Evolutionary conservation across 306 rosid species (phyloP).

Genomic region (Prunus mongolica): DNA sequence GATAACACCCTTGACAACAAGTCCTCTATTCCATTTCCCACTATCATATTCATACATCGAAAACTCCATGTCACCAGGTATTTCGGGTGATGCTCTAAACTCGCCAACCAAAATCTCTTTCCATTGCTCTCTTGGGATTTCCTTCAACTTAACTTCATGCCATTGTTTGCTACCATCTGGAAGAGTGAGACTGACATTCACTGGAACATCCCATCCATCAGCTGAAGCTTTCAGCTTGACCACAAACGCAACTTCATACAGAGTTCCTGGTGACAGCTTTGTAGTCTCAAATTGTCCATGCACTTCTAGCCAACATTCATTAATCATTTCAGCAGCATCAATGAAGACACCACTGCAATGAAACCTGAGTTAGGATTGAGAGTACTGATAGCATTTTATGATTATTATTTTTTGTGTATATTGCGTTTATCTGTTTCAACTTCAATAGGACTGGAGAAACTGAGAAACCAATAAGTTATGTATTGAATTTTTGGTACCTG

Average conservation of each 20-base stretch:
- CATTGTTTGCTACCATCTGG: constrained; percentile 56
- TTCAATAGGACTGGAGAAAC: too few relatives aligned
- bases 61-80: constrained; percentile 43
- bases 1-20: constrained; percentile 50
- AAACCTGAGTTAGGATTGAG: not conserved
- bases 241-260: constrained; percentile 46
- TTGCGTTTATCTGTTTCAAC: not conserved
- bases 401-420: too few relatives aligned
- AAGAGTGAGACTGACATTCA: constrained; percentile 46
- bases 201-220: constrained; percentile 63
- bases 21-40: constrained; percentile 71
- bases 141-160: constrained; percentile 29
- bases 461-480: not conserved
- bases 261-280: constrained; percentile 52
- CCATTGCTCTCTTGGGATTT: constrained; percentile 38
- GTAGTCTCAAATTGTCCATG: constrained; percentile 52
- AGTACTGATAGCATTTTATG: not conserved
- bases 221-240: constrained; percentile 51
- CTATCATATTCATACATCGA: constrained; percentile 50
- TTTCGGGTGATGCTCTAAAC: constrained; percentile 30
- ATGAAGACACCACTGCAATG: constrained; percentile 40
- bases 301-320: constrained; percentile 74
- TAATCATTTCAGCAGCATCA: constrained; percentile 53
- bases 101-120: constrained; percentile 54
- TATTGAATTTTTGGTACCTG: constrained; percentile 30